Evolutionary conservation across 192 early-diverging fungal genomes (phyloP), one percentile per base, ranked within the genome.

Genomic region (Phycomyces blakesleeanus): DNA sequence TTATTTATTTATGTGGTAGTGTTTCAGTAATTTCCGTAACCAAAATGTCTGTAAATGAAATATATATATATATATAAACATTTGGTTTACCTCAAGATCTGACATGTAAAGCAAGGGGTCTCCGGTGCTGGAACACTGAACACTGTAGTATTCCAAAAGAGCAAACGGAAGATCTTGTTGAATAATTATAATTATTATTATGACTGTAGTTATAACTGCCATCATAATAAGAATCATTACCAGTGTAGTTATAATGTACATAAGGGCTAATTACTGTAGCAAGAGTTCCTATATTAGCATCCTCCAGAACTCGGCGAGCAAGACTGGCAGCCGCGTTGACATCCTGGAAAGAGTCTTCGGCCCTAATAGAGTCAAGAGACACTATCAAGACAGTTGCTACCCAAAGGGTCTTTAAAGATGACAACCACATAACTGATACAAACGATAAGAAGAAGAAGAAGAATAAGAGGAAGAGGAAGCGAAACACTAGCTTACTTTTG

Each of bases 81-180:
- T 22, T 27, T 62, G 2, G 8, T 18, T 51, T 60, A 69, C 64
- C 69, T 81, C 77, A 8, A 76, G 63, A 50, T 73, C 52, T 1
- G 75, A 77, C 57, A 82, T 67, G 10, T 79, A 62, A 50, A 82
- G 54, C 34, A 82, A 59, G 9, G 73, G 68, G 60, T 69, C 70
- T 29, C 80, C 80, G 15, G 55, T 67, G 14, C 64, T 20, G 22
- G 71, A 57, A 53, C 80, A 82, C 22, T 76, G 71, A 62, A 77
- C 80, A 7, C 60, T 57, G 40, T 73, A 82, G 39, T 82, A 82
- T 20, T 82, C 80, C 73, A 82, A 64, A 27, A 76, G 67, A 41
- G 75, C 77, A 52, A 82, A 79, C 15, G 80, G 80, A 67, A 68
- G 73, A 18, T 14, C 44, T 47, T 47, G 44, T 47, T 47, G n/a